Percentiles rank a stretch among this genome's conserved stretches.
Conservation (phyloP, 2,329 filamentous ascomycete species). For the Colletotrichum sp. region DNA sequence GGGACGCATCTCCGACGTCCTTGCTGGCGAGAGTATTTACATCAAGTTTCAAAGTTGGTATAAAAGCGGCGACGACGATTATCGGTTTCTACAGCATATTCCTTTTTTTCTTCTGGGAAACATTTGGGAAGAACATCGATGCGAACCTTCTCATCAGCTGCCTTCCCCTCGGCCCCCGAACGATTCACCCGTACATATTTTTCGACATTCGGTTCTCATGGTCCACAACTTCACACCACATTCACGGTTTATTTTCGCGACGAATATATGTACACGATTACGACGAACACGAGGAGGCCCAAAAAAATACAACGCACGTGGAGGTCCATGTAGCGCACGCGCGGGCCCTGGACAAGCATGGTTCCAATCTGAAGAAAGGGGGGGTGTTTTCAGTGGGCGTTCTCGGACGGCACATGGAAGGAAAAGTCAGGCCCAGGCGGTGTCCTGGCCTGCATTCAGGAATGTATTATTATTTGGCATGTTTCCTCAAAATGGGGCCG, state of each 20-base stretch:
- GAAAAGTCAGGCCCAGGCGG: neutral
- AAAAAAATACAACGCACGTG: neutral
- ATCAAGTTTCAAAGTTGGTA: neutral
- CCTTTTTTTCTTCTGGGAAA: neutral
- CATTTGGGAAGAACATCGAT: neutral
- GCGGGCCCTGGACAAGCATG: conserved; percentile 5
- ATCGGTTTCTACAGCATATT: neutral
- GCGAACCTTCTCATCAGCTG: neutral
- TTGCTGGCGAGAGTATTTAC: neutral
- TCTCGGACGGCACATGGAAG: neutral
- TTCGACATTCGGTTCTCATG: conserved; percentile 2
- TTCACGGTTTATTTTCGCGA: conserved; percentile 12
- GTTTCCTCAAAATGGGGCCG: neutral
- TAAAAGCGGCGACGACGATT: neutral
- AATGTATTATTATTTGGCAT: conserved; percentile 12
- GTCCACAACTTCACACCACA: neutral
- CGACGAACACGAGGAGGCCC: conserved; percentile 8
- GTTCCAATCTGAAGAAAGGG: neutral
- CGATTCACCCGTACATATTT: conserved; percentile 11
- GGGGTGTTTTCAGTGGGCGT: neutral
- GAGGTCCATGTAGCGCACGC: neutral
- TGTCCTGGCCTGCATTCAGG: neutral
- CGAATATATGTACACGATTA: conserved; percentile 21
- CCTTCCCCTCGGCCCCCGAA: neutral
- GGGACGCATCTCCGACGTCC: neutral